A percentile compares a stretch with the other conserved stretches of the same genome.
phyloP scores from a whole-genome alignment of 2,329 filamentous ascomycete species.

The Verruconis gallopava region DNA sequence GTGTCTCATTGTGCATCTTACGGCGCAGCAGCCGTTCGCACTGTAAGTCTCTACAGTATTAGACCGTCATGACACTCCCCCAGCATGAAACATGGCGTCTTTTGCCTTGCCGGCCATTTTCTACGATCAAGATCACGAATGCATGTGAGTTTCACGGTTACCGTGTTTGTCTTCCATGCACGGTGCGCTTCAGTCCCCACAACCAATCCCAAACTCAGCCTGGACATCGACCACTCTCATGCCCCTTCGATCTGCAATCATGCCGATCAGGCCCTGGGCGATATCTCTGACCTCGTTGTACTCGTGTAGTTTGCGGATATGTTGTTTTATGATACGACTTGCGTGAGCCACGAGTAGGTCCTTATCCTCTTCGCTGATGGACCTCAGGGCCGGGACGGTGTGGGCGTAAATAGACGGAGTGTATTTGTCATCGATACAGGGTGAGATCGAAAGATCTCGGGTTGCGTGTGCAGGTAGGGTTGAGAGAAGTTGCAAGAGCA shows the following conservation, averaged over 20 bases:
- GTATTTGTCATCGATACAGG: not conserved
- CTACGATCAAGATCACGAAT: too few species aligned
- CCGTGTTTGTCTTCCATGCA: too few species aligned
- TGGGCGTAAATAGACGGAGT: conserved; percentile 5
- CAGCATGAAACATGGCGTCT: too few species aligned
- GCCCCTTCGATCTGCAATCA: conserved; percentile 53
- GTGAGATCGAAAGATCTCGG: conserved; percentile 1
- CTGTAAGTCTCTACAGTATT: too few species aligned
- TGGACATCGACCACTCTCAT: conserved; percentile 38
- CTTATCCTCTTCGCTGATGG: conserved; percentile 3
- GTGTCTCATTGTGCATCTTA: too few species aligned
- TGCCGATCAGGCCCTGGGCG: conserved; percentile 50
- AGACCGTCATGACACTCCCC: too few species aligned
- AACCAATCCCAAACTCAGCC: conserved; percentile 33
- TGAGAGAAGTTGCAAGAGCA: conserved; percentile 4
- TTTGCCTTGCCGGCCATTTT: too few species aligned
- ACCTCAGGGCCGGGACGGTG: not conserved
- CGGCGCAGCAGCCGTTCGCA: too few species aligned
- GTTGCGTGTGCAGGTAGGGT: conserved; percentile 5
- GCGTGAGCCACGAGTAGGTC: conserved; percentile 14
- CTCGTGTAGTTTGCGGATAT: conserved; percentile 52
- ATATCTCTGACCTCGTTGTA: conserved; percentile 63
- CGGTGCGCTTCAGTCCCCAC: conserved; percentile 28
- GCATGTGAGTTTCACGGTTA: too few species aligned
- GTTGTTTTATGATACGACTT: conserved; percentile 41